phyloP scores from a whole-genome alignment of 202 grass and related monocot genomes.

The Setaria italica region DNA sequence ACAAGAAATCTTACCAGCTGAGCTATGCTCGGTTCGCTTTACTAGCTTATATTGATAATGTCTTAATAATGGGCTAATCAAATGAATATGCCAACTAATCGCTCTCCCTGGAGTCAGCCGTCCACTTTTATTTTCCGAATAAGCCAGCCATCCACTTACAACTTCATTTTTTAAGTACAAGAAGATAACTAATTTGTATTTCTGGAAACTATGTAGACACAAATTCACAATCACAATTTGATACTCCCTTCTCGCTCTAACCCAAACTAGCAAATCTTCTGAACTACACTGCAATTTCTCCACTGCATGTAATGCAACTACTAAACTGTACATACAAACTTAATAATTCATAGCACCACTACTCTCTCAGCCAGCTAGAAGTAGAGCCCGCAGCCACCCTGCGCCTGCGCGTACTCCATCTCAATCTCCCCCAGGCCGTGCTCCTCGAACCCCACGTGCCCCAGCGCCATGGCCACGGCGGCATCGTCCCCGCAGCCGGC shows the following conservation, averaged over 20 bases:
- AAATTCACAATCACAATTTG: not conserved
- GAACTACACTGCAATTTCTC: not conserved
- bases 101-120: too few species aligned
- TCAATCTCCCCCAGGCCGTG: slow-evolving; percentile 31
- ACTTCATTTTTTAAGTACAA: too few species aligned
- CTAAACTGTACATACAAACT: not conserved
- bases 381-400: not conserved
- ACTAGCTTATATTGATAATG: too few species aligned
- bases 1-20: too few species aligned
- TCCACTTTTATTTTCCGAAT: too few species aligned
- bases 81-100: too few species aligned
- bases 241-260: not conserved
- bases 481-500: not conserved
- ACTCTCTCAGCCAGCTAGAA: not conserved
- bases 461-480: slow-evolving; percentile 1
- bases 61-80: too few species aligned
- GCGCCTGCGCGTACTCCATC: slow-evolving; percentile 3
- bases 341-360: not conserved
- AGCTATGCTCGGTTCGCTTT: too few species aligned
- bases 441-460: slow-evolving; percentile 27
- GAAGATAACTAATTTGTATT: too few species aligned
- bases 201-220: not conserved
- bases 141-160: too few species aligned
- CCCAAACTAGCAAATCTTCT: not conserved
- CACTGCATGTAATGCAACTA: not conserved